Base-by-base conservation (phyloP, 1,284 basidiomycete species). In the Bjerkandera adusta region DNA sequence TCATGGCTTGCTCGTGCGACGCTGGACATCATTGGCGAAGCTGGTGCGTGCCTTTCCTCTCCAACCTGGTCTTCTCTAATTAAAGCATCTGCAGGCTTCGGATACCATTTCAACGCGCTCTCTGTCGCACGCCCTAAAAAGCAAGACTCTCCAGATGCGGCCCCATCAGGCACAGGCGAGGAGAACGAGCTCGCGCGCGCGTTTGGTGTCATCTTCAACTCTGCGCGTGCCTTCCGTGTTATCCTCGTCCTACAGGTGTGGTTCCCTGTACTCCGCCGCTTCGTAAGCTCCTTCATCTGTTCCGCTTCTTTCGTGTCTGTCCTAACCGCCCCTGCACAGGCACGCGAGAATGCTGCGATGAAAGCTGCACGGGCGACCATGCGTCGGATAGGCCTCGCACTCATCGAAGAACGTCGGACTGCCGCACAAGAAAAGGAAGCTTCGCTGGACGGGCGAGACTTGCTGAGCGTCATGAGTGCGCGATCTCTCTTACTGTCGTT, bases 1-100 rank as follows among this genome's bases (percentile, higher is more conserved):
- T 58, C 68, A 15, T 85, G 77, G 75, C 71, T 89, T 7, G 76
- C 72, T 1, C 75, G 78, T 26, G 76, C 83, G 6, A 85, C 84
- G 1, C 69, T 89, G 12, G 87, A 89, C 55, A 73, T 85, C 34
- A 87, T 91, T 46, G 85, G 85, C 4, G 68, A 82, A 35, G 82
- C 86, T 15, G 83, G 83, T 71, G 52, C 34, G 63, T 29, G 29
- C 4, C 39, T 36, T 45, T n/a, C n/a, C n/a, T 36, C 37, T 32
- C 8, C 22, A 8, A 30, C 18, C 21, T 13, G 29, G 5, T 10
- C 43, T 39, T 52, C 37, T 48, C 18, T 25, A 6, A 18, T 42
- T 25, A 13, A 7, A 18, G 7, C 21, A 20, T 21, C 16, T 35
- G 10, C 47, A 77, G 77, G 78, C 5, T 87, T 87, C 57, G 79